phyloP scores from a whole-genome alignment of 1,284 basidiomycete genomes.

The Cryptococcus sp. region DNA sequence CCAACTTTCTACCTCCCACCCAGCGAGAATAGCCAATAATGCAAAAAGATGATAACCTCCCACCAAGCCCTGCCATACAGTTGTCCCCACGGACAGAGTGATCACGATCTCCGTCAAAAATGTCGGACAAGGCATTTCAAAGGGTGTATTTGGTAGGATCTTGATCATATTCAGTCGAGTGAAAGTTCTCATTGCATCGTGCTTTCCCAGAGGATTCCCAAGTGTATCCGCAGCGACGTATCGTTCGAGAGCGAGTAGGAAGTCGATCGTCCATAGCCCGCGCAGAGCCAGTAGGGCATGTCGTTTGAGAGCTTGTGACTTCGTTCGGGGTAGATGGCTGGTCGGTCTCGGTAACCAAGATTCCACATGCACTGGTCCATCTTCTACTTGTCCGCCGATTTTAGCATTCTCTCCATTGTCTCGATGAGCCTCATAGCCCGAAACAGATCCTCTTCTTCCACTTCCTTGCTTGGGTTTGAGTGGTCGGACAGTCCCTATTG shows the following conservation, averaged over 20 bases:
- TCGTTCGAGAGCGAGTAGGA: slow-evolving; percentile 25
- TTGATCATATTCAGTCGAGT: slow-evolving; percentile 15
- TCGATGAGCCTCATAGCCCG: too few species aligned
- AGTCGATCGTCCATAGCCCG: slow-evolving; percentile 31
- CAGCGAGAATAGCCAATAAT: slow-evolving; percentile 13
- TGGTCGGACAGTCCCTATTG: slow-evolving; percentile 1
- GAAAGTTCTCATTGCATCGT: slow-evolving; percentile 20
- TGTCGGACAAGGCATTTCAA: neutral
- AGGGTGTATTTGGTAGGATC: slow-evolving; percentile 19
- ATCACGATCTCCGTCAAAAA: neutral
- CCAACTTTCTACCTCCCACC: slow-evolving; percentile 37
- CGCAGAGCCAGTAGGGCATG: slow-evolving; percentile 18
- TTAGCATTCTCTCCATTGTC: neutral
- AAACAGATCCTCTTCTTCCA: too few species aligned
- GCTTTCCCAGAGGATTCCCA: slow-evolving; percentile 11
- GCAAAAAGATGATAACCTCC: slow-evolving; percentile 33
- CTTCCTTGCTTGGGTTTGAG: neutral
- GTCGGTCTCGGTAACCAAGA: slow-evolving; percentile 13
- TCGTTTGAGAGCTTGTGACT: slow-evolving; percentile 18
- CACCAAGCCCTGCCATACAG: slow-evolving; percentile 12
- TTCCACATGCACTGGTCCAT: slow-evolving; percentile 6
- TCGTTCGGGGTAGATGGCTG: slow-evolving; percentile 13
- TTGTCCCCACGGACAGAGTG: slow-evolving; percentile 3
- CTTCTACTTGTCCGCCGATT: neutral
- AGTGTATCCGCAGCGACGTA: slow-evolving; percentile 20